Conservation (phyloP, 768 basidiomycete species). For the Russula emetica region DNA sequence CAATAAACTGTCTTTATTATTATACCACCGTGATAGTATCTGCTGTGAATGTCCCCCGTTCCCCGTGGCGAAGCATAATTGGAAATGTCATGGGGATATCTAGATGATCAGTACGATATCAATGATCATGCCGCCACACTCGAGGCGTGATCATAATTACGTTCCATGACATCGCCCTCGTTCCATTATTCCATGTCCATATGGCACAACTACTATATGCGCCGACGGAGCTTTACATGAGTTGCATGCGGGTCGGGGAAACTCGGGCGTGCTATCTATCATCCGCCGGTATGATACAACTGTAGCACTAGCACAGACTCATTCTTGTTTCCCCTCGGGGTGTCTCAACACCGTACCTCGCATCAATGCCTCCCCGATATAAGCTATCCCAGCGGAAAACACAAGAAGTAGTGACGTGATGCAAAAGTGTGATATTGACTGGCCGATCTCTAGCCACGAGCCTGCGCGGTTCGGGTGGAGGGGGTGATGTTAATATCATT, state of each 20-base stretch:
- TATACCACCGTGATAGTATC: no score
- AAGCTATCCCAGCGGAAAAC: conserved; percentile 75
- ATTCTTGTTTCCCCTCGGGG: not conserved
- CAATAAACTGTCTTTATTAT: no score
- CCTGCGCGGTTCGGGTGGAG: conserved; percentile 38
- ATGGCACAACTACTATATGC: not conserved
- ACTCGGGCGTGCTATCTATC: not conserved
- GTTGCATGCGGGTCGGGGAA: not conserved
- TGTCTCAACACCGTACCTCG: conserved; percentile 28
- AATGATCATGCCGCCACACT: not conserved
- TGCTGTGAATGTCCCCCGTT: no score
- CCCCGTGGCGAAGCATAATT: not conserved
- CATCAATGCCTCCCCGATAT: conserved; percentile 69
- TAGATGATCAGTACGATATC: no score
- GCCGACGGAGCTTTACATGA: not conserved
- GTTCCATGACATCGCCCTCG: no score
- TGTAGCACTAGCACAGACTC: no score
- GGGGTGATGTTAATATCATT: not conserved
- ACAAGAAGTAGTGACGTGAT: conserved; percentile 74
- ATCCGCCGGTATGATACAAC: not conserved
- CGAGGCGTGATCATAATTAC: not conserved
- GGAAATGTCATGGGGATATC: not conserved
- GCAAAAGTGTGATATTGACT: conserved; percentile 83
- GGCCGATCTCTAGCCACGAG: conserved; percentile 87
- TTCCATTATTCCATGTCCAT: not conserved